Percentiles rank a stretch among this genome's conserved stretches.
phyloP scores from a whole-genome alignment of 2,329 filamentous ascomycete genomes.

The Pseudogymnoascus sp. region DNA sequence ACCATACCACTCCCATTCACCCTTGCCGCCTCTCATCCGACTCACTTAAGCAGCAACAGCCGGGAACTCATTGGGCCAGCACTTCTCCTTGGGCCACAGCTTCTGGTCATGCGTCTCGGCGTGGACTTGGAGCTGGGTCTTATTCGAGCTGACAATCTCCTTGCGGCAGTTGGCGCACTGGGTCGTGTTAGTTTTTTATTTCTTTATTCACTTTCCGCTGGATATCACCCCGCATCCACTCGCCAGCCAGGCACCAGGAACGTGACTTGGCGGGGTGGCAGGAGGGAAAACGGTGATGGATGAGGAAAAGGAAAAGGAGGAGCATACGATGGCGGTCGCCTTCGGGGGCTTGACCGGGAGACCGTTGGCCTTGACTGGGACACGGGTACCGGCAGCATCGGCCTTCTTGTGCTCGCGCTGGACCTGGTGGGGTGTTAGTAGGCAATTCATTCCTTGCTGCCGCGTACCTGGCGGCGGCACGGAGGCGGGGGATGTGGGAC shows the following conservation, averaged over 20 bases:
- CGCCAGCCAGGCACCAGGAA: conserved; percentile 4
- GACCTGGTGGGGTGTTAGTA: conserved; percentile 30
- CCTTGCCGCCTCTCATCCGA: background rate
- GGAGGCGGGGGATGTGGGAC: conserved; percentile 10
- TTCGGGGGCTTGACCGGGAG: conserved; percentile 47
- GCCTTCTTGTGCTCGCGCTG: conserved; percentile 49
- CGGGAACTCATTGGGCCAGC: conserved; percentile 45
- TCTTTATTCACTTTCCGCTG: conserved; percentile 12
- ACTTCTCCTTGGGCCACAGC: conserved; percentile 50
- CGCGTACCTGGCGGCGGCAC: background rate
- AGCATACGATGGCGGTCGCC: conserved; percentile 41
- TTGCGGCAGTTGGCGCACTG: conserved; percentile 45
- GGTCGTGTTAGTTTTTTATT: background rate
- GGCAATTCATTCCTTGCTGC: background rate
- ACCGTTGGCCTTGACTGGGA: conserved; percentile 47
- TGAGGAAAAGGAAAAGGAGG: background rate
- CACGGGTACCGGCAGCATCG: conserved; percentile 46
- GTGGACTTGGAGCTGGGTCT: conserved; percentile 45
- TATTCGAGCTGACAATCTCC: conserved; percentile 45
- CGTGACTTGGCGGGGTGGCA: background rate
- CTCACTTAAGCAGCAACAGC: conserved; percentile 14
- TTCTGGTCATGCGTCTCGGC: conserved; percentile 43
- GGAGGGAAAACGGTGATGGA: background rate
- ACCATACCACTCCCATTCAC: background rate
- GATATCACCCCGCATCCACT: background rate